Evolutionary conservation across 495 filamentous ascomycete genomes (phyloP).

Genomic region (Glonium stellatum): DNA sequence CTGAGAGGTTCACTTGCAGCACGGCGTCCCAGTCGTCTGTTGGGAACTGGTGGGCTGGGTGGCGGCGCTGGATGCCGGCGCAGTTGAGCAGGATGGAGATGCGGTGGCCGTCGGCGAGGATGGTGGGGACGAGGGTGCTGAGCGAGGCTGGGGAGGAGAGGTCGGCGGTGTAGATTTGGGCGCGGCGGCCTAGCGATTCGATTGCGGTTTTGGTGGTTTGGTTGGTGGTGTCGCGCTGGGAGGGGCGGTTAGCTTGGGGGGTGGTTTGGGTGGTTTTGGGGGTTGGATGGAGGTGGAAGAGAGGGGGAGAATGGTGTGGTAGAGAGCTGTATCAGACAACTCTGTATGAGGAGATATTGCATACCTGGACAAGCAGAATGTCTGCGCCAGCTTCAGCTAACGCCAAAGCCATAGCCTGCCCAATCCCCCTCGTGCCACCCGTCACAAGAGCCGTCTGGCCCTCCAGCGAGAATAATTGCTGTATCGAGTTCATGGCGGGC

Average conservation of each 20-base stretch:
- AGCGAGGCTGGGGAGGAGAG: conserved; percentile 58
- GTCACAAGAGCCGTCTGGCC: conserved; percentile 79
- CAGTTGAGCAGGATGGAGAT: conserved; percentile 73
- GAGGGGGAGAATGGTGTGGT: background rate
- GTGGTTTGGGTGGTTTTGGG: no score
- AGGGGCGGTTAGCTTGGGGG: conserved; percentile 1
- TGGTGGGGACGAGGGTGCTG: conserved; percentile 50
- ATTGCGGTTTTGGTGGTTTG: conserved; percentile 57
- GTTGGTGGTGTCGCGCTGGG: conserved; percentile 58
- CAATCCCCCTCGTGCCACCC: conserved; percentile 82
- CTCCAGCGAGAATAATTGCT: conserved; percentile 37
- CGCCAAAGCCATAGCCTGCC: conserved; percentile 73
- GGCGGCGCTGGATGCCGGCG: conserved; percentile 76
- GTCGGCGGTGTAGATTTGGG: conserved; percentile 63
- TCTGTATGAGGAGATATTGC: background rate
- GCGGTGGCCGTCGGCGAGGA: conserved; percentile 54
- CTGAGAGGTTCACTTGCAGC: conserved; percentile 75
- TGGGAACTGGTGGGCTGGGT: conserved; percentile 72
- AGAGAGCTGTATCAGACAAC: background rate
- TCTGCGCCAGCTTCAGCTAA: conserved; percentile 81
- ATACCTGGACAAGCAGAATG: conserved; percentile 56
- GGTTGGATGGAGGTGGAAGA: background rate
- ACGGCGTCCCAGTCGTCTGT: conserved; percentile 79
- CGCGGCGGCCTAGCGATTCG: conserved; percentile 59
- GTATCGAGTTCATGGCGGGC: conserved; percentile 32